These are phyloP conservation scores for Malassezia nana DNA, from an alignment of 1,284 basidiomycete species.

Conservation along the genomic window DNA sequence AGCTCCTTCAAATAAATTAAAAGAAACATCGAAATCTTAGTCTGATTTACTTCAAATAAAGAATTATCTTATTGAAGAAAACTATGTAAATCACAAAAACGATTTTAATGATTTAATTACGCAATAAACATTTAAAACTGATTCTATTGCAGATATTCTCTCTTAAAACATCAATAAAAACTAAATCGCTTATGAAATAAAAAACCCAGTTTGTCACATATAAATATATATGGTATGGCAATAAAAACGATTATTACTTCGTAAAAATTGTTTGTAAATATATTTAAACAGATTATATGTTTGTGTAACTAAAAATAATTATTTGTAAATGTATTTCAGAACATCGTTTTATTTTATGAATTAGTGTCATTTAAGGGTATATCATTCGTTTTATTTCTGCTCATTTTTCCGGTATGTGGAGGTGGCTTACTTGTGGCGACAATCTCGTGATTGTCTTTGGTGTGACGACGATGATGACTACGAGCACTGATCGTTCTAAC, in stretches of 20 bases:
- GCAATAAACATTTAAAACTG: background rate
- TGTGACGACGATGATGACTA: background rate
- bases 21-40: background rate
- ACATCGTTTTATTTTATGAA: background rate
- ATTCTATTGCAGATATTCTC: constrained; percentile 5
- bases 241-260: background rate
- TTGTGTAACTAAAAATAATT: background rate
- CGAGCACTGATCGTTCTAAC: no score
- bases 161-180: background rate
- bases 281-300: no score
- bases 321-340: background rate
- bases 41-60: background rate
- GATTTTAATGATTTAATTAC: no score
- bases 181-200: background rate
- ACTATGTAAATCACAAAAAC: background rate
- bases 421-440: background rate
- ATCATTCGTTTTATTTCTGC: background rate
- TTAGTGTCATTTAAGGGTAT: no score
- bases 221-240: background rate
- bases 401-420: background rate
- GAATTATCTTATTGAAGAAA: background rate
- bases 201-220: background rate
- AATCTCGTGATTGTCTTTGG: background rate
- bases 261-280: background rate
- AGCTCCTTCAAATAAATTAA: background rate